phyloP scores from a whole-genome alignment of 2,329 filamentous ascomycete species.

The Xenoacremonium recifei region DNA sequence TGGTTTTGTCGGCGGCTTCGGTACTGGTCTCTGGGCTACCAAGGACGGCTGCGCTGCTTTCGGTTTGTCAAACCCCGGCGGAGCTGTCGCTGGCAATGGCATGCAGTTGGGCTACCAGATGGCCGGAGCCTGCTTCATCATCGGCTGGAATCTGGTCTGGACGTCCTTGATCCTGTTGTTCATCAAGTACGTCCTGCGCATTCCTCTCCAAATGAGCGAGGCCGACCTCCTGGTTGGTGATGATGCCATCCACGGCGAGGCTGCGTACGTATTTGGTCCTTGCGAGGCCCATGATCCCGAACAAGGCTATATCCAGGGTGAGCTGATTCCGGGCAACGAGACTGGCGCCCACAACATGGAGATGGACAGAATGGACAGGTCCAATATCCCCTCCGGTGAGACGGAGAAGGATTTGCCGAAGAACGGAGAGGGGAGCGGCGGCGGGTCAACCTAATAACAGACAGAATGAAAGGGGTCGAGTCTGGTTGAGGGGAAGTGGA shows the following conservation, averaged over 20 bases:
- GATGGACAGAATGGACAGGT: neutral
- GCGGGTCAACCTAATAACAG: too few relatives aligned
- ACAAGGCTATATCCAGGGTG: conserved; percentile 7
- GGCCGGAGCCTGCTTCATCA: conserved; percentile 11
- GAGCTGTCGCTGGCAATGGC: conserved; percentile 11
- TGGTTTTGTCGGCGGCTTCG: conserved; percentile 12
- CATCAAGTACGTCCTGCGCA: conserved; percentile 11
- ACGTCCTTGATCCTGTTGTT: conserved; percentile 10
- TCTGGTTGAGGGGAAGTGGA: too few relatives aligned
- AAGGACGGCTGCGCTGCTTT: conserved; percentile 12
- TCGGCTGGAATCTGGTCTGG: conserved; percentile 12
- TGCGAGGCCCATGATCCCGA: conserved; percentile 9
- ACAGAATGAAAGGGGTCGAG: too few relatives aligned
- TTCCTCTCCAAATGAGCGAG: conserved; percentile 11
- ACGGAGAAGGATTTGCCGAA: conserved; percentile 1
- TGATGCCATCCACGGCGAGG: conserved; percentile 10
- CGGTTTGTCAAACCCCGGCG: conserved; percentile 11
- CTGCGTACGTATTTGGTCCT: conserved; percentile 10
- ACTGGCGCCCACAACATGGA: neutral
- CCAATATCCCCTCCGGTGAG: neutral
- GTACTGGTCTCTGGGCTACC: conserved; percentile 12
- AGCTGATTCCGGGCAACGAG: conserved; percentile 2
- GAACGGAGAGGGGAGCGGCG: too few relatives aligned
- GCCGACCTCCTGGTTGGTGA: conserved; percentile 7
- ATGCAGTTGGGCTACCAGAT: conserved; percentile 14